These are phyloP conservation scores for Anethum foeniculum DNA, from an alignment of 140 eudicot species.

Conservation along the genomic window DNA sequence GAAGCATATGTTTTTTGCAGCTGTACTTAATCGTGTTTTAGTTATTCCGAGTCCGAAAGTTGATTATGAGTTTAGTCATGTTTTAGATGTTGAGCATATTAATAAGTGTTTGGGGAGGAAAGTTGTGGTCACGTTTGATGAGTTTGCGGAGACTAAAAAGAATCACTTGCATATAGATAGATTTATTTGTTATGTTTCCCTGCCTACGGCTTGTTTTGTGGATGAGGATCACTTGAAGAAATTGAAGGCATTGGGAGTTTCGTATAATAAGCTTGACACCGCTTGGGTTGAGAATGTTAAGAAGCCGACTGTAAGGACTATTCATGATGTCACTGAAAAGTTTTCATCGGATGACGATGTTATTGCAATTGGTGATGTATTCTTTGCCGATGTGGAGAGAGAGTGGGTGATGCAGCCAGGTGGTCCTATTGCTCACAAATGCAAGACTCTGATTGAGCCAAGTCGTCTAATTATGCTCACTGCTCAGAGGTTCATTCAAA, in stretches of 20 bases:
- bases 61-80: constrained; percentile 71
- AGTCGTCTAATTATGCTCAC: constrained; percentile 72
- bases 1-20: constrained; percentile 95
- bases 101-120: constrained; percentile 66
- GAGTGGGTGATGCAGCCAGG: constrained; percentile 97
- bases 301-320: constrained; percentile 61
- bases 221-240: constrained; percentile 88
- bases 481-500: constrained; percentile 88
- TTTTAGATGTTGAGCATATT: constrained; percentile 85
- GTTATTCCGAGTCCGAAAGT: constrained; percentile 78
- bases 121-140: constrained; percentile 77
- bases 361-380: constrained; percentile 91
- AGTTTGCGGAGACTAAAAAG: constrained; percentile 52
- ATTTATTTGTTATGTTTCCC: constrained; percentile 76
- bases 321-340: constrained; percentile 50
- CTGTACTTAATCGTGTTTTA: constrained; percentile 51
- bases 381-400: constrained; percentile 90
- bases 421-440: constrained; percentile 84
- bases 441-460: constrained; percentile 87
- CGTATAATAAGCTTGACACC: constrained; percentile 49
- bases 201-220: constrained; percentile 64
- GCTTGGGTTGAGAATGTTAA: constrained; percentile 91
- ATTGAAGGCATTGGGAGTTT: constrained; percentile 59
- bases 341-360: constrained; percentile 66
- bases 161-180: constrained; percentile 49